Percentiles rank a stretch among this genome's conserved stretches.
Conservation (phyloP, 495 filamentous ascomycete species). For the Amphirosellinia nigrospora region DNA sequence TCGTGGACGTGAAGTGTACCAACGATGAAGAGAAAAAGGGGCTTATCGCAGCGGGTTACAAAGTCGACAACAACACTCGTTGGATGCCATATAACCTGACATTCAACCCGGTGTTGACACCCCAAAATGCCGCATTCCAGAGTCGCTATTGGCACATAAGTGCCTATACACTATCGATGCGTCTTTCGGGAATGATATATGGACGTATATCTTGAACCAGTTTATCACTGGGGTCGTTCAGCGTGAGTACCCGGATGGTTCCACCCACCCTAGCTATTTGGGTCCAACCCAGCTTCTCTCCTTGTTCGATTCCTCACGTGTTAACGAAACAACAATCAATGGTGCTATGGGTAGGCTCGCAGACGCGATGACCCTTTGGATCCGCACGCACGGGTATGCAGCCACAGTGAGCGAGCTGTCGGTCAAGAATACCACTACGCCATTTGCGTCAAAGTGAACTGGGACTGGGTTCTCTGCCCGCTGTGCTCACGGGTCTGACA, state of each 20-base stretch:
- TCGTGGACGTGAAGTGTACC: not conserved
- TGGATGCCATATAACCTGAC: conserved; percentile 16
- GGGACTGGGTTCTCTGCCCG: conserved; percentile 13
- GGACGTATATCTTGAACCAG: conserved; percentile 8
- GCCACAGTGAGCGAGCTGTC: not conserved
- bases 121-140: not conserved
- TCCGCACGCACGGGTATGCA: conserved; percentile 5
- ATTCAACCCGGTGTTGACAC: conserved; percentile 6
- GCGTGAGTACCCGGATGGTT: not conserved
- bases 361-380: conserved; percentile 7
- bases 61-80: not conserved
- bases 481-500: conserved; percentile 4
- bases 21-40: not conserved
- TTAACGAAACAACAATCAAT: not conserved
- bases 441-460: conserved; percentile 17
- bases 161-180: conserved; percentile 16
- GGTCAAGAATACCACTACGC: conserved; percentile 13
- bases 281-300: conserved; percentile 7
- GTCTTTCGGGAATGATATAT: not conserved
- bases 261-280: not conserved
- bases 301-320: not conserved
- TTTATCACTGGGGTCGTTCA: conserved; percentile 3
- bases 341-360: not conserved
- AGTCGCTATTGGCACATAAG: conserved; percentile 7
- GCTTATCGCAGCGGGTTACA: not conserved